A percentile compares a stretch with the other conserved stretches of the same genome.
These are phyloP conservation scores for Claviceps humidiphila DNA, from an alignment of 2,329 filamentous ascomycete genomes.

Conservation along the genomic window DNA sequence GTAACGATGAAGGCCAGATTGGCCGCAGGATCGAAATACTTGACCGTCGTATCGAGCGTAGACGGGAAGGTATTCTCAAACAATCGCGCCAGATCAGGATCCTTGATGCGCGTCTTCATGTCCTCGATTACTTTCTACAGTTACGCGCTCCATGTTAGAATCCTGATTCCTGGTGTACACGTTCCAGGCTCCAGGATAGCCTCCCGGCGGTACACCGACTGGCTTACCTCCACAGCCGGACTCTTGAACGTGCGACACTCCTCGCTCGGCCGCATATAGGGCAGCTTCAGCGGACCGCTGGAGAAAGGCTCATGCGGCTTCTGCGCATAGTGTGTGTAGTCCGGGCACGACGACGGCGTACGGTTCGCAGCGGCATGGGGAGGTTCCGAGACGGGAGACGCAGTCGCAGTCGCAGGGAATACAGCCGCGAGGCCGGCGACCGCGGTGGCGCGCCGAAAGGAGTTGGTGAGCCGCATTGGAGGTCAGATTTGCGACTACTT, in stretches of 20 bases:
- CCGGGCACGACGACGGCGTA: conserved; percentile 12
- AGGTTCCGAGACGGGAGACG: neutral
- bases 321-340: conserved; percentile 12
- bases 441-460: neutral
- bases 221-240: conserved; percentile 13
- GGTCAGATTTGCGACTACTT: no score
- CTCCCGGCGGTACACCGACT: no score
- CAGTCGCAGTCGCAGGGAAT: neutral
- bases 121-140: conserved; percentile 15
- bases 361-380: conserved; percentile 4
- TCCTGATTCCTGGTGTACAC: no score
- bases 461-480: neutral
- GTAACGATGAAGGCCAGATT: conserved; percentile 69
- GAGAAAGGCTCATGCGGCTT: conserved; percentile 13
- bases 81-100: conserved; percentile 58
- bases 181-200: no score
- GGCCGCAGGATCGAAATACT: conserved; percentile 55
- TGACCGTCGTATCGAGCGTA: conserved; percentile 68
- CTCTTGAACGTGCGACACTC: conserved; percentile 16
- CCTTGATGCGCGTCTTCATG: conserved; percentile 27
- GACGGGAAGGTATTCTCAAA: conserved; percentile 80
- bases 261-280: conserved; percentile 15
- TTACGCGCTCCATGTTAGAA: neutral
- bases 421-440: neutral
- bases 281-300: conserved; percentile 10